Percentiles rank a stretch among this genome's conserved stretches.
Conservation (phyloP, 2,329 filamentous ascomycete genomes). For the Colletotrichum endophyticum region DNA sequence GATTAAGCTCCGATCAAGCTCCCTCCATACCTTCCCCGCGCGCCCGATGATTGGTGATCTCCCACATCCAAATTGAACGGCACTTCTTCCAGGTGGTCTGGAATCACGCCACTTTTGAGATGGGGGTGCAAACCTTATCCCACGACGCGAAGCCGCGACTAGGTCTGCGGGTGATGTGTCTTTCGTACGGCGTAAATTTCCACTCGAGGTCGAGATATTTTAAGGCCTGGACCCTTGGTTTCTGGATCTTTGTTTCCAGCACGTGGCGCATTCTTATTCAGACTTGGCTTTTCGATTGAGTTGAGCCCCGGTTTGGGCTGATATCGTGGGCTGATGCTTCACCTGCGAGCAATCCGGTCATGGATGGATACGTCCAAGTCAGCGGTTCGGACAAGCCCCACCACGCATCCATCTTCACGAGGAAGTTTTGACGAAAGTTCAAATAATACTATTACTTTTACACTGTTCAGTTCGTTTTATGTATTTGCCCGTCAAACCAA, state of each 20-base stretch:
- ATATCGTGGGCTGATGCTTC: neutral
- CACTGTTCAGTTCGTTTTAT: neutral
- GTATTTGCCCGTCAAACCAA: neutral
- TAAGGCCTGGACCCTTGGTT: neutral
- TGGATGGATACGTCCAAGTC: neutral
- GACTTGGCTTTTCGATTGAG: neutral
- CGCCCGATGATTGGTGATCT: neutral
- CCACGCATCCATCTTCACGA: neutral
- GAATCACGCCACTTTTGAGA: neutral
- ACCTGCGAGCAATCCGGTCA: neutral
- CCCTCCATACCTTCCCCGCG: neutral
- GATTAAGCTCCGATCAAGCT: neutral
- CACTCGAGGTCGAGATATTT: neutral
- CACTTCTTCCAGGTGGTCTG: neutral
- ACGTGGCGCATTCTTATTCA: neutral
- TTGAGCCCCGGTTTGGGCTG: neutral
- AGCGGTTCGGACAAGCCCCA: neutral
- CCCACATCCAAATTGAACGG: neutral
- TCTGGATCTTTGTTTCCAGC: neutral
- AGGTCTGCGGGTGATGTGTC: neutral
- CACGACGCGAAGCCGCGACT: neutral
- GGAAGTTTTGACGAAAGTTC: neutral
- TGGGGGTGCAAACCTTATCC: neutral
- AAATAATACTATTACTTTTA: neutral
- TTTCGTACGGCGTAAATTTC: neutral